Percentiles rank a stretch among this genome's conserved stretches.
Conservation (phyloP, 2,329 filamentous ascomycete species). For the Hortaea sp. region DNA sequence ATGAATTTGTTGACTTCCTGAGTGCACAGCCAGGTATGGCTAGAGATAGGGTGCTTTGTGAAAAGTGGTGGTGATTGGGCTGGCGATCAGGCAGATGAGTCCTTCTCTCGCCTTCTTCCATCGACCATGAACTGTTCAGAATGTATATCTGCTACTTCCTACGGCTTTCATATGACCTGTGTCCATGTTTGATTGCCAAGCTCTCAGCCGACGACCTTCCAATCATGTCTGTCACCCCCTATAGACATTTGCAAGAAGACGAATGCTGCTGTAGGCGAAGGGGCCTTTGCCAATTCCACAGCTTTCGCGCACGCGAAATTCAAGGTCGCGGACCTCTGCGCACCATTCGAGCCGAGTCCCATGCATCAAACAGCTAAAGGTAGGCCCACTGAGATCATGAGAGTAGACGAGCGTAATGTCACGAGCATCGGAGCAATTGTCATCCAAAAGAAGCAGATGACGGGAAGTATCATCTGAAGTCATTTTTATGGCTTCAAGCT, state of each 20-base stretch:
- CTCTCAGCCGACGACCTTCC: too few species aligned
- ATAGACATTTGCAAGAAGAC: too few species aligned
- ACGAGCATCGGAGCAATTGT: background rate
- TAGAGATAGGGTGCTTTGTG: constrained; percentile 34
- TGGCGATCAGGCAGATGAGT: constrained; percentile 3
- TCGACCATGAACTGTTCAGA: constrained; percentile 10
- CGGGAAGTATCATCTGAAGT: too few species aligned
- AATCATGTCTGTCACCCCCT: too few species aligned
- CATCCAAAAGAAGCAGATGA: constrained; percentile 2
- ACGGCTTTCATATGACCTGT: constrained; percentile 8
- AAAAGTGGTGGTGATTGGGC: constrained; percentile 41
- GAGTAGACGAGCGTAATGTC: too few species aligned
- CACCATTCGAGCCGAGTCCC: background rate
- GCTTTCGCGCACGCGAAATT: too few species aligned
- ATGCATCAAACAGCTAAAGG: background rate
- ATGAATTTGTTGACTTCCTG: constrained; percentile 34
- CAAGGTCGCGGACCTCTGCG: background rate
- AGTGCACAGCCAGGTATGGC: constrained; percentile 28
- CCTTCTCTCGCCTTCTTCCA: constrained; percentile 11
- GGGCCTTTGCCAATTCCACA: too few species aligned
- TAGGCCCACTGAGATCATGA: too few species aligned
- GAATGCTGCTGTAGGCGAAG: too few species aligned
- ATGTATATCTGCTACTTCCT: constrained; percentile 13
- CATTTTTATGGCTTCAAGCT: too few species aligned
- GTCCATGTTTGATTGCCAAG: too few species aligned